Base-by-base conservation (phyloP, 768 basidiomycete species). In the Ramaria sp. region DNA sequence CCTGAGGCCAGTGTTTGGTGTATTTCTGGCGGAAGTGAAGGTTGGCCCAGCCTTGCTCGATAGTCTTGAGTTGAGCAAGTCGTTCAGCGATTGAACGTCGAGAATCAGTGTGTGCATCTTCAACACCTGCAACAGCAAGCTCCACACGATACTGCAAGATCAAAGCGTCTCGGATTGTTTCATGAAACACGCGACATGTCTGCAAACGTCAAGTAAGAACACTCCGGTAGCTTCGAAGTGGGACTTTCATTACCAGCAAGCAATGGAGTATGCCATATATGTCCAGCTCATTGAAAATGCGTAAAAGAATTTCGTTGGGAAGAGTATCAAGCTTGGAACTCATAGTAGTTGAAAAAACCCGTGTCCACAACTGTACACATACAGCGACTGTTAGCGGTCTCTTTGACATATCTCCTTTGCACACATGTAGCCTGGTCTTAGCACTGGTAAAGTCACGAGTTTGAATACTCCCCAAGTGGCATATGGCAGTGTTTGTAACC, bases 211-310 rank as follows among this genome's bases (percentile, higher is more conserved):
- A 39, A 17, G n/a, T 24, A 9, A 19, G 37, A 22, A 27, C 27
- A 27, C 5, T 22, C 53, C 15, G 24, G 27, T 33, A 45, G 38
- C 24, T n/a, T 20, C 10, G 22, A 53, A 38, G 10, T 7, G 11
- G 22, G 52, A 27, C 27, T 27, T 2, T 27, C n/a, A 37, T 19
- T 54, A 54, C 53, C 39, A 43, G 17, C 22, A 39, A 54, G 39
- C 53, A 54, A 12, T 13, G 43, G 11, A 54, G 19, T 15, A 45
- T 24, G 41, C 30, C 53, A 17, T 43, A 27, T 13, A 42, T 15
- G 4, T 54, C 22, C 53, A 54, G n/a, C 30, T 54, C 27, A 9
- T 34, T 34, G 17, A 54, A 54, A n/a, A 54, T 54, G 31, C 31
- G 39, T 13, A 54, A 20, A 10, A 43, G 41, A 2, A 54, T 12